Conservation (phyloP, 1,139 yeast genomes). For the Scheffersomyces parashehatae region DNA sequence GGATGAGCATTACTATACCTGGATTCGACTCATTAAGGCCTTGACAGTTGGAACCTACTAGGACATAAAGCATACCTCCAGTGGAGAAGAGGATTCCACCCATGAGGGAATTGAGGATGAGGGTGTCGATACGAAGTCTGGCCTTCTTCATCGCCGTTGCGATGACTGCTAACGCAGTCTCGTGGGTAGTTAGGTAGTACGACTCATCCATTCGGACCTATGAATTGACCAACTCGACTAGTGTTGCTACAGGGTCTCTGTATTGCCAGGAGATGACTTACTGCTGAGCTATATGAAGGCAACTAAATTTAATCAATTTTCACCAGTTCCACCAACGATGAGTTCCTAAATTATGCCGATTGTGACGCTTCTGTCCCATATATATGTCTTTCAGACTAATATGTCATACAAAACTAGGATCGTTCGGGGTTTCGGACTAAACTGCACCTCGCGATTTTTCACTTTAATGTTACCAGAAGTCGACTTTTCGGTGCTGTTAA, state of each 20-base stretch:
- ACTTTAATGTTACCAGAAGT: too few species aligned
- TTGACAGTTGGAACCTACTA: slow-evolving; percentile 54
- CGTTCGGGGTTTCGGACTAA: too few species aligned
- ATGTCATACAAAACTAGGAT: too few species aligned
- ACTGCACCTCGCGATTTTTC: too few species aligned
- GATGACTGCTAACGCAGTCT: slow-evolving; percentile 77
- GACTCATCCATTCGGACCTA: slow-evolving; percentile 11
- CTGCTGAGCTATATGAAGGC: too few species aligned
- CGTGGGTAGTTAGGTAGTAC: slow-evolving; percentile 66
- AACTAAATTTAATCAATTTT: too few species aligned
- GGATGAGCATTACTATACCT: slow-evolving; percentile 53
- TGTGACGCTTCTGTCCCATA: too few species aligned
- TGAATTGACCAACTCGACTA: background rate
- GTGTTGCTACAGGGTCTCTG: background rate
- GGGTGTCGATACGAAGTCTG: slow-evolving; percentile 57
- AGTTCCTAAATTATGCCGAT: too few species aligned
- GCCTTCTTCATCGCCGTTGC: slow-evolving; percentile 84
- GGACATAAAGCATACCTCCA: slow-evolving; percentile 71
- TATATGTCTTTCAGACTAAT: too few species aligned
- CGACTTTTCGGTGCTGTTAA: too few species aligned
- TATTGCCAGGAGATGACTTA: background rate
- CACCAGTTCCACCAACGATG: too few species aligned
- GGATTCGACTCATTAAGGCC: slow-evolving; percentile 43
- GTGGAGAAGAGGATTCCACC: slow-evolving; percentile 71
- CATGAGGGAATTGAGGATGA: slow-evolving; percentile 60